Conservation (phyloP, 2,329 filamentous ascomycete species). For the Fusarium setosum region DNA sequence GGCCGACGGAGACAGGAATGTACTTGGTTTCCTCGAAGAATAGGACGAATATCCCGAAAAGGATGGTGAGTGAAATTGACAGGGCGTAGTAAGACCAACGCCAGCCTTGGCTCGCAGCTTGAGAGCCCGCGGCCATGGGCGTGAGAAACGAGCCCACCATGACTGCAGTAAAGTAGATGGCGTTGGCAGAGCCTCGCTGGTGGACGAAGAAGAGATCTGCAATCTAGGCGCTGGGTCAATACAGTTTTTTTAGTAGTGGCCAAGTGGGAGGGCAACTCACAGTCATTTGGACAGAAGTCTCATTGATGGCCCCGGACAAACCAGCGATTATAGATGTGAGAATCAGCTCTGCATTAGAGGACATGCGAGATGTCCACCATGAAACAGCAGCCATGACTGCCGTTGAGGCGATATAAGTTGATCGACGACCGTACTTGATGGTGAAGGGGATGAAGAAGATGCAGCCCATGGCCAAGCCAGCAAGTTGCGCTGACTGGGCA, state of each 20-base stretch:
- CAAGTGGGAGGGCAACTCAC: conserved; percentile 7
- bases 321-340: conserved; percentile 44
- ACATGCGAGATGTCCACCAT: conserved; percentile 40
- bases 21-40: conserved; percentile 47
- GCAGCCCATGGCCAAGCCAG: conserved; percentile 48
- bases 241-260: rapidly evolving
- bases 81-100: conserved; percentile 41
- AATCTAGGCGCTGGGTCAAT: conserved; percentile 33
- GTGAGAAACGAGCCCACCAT: conserved; percentile 46
- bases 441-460: conserved; percentile 49
- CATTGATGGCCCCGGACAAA: conserved; percentile 52
- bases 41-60: conserved; percentile 38
- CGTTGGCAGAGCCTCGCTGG: conserved; percentile 46
- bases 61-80: conserved; percentile 35
- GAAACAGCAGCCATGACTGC: conserved; percentile 37
- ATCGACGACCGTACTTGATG: conserved; percentile 49
- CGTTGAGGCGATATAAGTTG: conserved; percentile 43
- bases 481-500: conserved; percentile 43
- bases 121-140: conserved; percentile 45
- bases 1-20: conserved; percentile 26
- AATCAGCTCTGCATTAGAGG: conserved; percentile 37
- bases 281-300: conserved; percentile 53
- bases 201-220: conserved; percentile 49
- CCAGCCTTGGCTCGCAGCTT: conserved; percentile 39
- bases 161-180: conserved; percentile 46